Conservation (phyloP, 2,329 filamentous ascomycete species). For the Arthrobotrys musiformis region DNA sequence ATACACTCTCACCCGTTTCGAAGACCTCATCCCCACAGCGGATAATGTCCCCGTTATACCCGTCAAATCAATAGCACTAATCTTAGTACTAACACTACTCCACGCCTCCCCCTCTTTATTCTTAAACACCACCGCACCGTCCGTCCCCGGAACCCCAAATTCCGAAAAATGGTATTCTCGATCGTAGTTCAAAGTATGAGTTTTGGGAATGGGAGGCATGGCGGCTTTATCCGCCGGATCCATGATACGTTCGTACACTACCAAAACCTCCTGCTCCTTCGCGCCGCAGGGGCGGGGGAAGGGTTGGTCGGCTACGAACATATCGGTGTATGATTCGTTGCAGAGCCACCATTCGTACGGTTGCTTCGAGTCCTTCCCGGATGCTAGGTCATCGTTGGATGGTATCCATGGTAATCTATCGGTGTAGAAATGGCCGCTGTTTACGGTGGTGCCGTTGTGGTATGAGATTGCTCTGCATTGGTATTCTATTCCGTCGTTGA, state of each 20-base stretch:
- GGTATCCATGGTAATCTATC: conserved; percentile 28
- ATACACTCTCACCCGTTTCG: background rate
- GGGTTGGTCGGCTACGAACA: conserved; percentile 16
- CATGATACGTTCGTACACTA: conserved; percentile 26
- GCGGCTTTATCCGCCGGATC: background rate
- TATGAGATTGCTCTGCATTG: conserved; percentile 22
- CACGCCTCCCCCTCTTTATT: background rate
- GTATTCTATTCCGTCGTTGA: conserved; percentile 1
- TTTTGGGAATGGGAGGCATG: background rate
- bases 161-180: conserved; percentile 3
- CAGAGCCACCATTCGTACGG: conserved; percentile 36
- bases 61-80: too few species aligned
- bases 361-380: background rate
- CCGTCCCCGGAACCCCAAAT: background rate
- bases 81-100: background rate
- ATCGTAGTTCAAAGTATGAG: background rate
- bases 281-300: background rate
- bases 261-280: conserved; percentile 24
- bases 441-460: background rate
- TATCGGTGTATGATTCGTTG: conserved; percentile 22
- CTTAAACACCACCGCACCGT: background rate
- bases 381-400: background rate
- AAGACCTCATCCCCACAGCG: background rate
- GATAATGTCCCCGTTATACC: background rate
- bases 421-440: conserved; percentile 5